Conservation (phyloP, 495 filamentous ascomycete genomes). For the Aspergillus incahuasiensis region DNA sequence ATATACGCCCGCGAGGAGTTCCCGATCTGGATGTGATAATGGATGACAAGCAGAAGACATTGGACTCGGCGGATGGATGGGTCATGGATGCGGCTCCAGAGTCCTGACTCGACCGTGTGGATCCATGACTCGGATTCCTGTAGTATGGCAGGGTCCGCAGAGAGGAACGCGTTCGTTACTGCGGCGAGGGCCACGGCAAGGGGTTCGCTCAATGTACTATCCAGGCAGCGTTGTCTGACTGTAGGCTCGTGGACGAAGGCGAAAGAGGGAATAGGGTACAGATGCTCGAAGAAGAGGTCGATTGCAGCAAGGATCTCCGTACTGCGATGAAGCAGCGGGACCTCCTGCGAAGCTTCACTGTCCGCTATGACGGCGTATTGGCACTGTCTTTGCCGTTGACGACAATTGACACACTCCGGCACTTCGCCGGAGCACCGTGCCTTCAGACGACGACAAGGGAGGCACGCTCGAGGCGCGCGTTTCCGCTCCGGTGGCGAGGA, state of each 20-base stretch:
- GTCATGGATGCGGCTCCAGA: slow-evolving; percentile 14
- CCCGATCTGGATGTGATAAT: slow-evolving; percentile 14
- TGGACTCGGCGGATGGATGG: slow-evolving; percentile 14
- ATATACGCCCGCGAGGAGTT: slow-evolving; percentile 16
- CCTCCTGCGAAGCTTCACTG: too few species aligned
- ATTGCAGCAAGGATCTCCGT: background rate
- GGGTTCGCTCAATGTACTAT: background rate
- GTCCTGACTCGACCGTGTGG: background rate
- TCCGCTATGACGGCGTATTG: background rate
- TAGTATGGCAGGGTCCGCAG: background rate
- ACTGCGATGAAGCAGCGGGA: background rate
- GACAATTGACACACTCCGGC: background rate
- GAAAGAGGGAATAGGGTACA: slow-evolving; percentile 17
- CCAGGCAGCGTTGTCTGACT: background rate
- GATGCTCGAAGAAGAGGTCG: background rate
- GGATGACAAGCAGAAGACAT: slow-evolving; percentile 14
- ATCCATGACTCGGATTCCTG: background rate
- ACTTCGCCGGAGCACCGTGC: background rate
- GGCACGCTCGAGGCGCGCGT: background rate
- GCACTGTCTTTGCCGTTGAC: background rate
- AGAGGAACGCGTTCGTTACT: background rate
- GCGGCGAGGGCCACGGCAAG: background rate
- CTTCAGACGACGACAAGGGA: background rate
- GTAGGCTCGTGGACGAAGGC: slow-evolving; percentile 19
- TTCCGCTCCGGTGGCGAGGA: too few species aligned